Evolutionary conservation across 2,329 filamentous ascomycete species (phyloP).

Genomic region (Sordariomycetes sp.): DNA sequence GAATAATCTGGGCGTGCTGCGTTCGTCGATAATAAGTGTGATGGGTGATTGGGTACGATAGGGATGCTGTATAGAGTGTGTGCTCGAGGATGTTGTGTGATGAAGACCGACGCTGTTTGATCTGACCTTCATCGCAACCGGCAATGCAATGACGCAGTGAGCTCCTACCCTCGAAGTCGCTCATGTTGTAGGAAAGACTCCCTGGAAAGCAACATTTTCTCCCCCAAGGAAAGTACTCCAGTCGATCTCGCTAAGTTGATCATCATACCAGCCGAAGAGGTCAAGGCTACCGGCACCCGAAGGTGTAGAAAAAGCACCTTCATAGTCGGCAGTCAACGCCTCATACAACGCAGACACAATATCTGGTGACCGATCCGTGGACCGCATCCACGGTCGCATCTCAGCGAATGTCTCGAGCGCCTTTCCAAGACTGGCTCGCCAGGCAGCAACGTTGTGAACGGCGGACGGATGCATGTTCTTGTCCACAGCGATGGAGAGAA

Average conservation of each 20-base stretch:
- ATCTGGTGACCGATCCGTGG: constrained; percentile 15
- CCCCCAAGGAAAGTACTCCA: constrained; percentile 15
- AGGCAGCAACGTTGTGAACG: constrained; percentile 6
- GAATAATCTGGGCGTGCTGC: too few species aligned
- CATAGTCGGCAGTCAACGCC: constrained; percentile 11
- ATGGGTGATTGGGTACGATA: too few species aligned
- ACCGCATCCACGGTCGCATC: constrained; percentile 18
- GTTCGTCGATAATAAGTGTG: too few species aligned
- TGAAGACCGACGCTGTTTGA: too few species aligned
- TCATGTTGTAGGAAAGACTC: constrained; percentile 8
- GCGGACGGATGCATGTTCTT: constrained; percentile 7
- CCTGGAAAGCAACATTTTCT: constrained; percentile 7
- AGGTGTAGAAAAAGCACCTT: constrained; percentile 11
- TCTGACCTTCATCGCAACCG: too few species aligned
- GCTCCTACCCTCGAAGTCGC: too few species aligned
- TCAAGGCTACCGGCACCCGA: constrained; percentile 13
- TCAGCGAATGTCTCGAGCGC: constrained; percentile 14
- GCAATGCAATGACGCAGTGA: too few species aligned
- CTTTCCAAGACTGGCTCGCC: constrained; percentile 14
- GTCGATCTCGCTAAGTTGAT: constrained; percentile 15
- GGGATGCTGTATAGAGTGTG: too few species aligned
- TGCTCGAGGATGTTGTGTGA: too few species aligned
- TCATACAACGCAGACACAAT: constrained; percentile 16
- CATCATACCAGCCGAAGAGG: constrained; percentile 16
- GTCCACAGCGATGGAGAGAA: constrained; percentile 18